Evolutionary conservation across 805 yeast genomes (phyloP), one percentile per base, ranked within the genome.

Genomic region (Kodamaea neixiangensis): DNA sequence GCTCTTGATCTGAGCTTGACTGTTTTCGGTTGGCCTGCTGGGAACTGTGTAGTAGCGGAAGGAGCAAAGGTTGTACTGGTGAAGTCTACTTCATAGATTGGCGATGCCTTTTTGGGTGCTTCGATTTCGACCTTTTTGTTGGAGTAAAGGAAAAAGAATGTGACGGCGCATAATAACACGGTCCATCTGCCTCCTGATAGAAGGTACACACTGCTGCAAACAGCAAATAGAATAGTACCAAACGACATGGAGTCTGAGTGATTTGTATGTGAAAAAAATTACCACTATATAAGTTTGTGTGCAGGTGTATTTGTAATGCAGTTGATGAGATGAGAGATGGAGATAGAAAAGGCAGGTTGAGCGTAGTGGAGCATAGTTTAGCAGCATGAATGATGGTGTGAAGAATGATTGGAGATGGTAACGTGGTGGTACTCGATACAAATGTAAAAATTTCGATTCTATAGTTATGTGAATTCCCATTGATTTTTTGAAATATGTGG

Each of bases 101-200:
- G 72, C 22, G 73, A 68, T 35, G 59, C 55, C 10, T 50, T 31
- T 19, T 21, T 40, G 3, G 31, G 33, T 15, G 6, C 21, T 40
- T 21, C 41, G 13, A 29, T 9, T 31, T 10, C 10, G 33, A 14
- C 20, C 22, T 47, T 35, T 20, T 44, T n/a, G 19, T 35, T 22
- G 49, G 48, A 15, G 44, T 52, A 52, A 29, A 58, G 31, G 60
- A 59, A 48, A 35, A 2, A 57, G 63, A 5, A 68, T 13, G 41
- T 31, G 10, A 19, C 10, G 4, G 35, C 48, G 20, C 38, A 25
- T 22, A 48, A 64, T 3, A 37, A 68, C 9, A 77, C 51, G 1
- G 77, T 58, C 64, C 73, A 59, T 53, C 81, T 66, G 14, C 80
- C 80, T 4, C 80, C 81, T 1, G 75, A 64, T 11, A 66, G 40